Conservation (phyloP, 2,329 filamentous ascomycete species). For the Ascochyta lentis region DNA sequence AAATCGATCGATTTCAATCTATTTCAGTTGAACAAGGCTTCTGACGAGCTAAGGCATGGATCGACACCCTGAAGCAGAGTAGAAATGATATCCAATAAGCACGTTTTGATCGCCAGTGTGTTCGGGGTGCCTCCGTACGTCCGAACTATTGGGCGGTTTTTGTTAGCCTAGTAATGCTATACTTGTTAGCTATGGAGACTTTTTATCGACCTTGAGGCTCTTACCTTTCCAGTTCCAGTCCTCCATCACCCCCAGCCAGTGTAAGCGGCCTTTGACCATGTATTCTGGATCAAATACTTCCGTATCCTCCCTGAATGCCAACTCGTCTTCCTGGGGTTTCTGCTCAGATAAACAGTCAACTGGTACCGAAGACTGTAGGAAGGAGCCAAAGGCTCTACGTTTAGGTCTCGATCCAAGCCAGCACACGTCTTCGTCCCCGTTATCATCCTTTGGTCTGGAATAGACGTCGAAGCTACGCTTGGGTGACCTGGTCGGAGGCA, state of each 20-base stretch:
- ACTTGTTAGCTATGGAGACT: background rate
- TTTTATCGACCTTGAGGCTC: conserved; percentile 21
- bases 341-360: background rate
- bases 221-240: conserved; percentile 77
- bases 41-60: background rate
- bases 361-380: background rate
- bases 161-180: conserved; percentile 7
- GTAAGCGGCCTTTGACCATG: conserved; percentile 69
- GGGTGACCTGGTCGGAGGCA: conserved; percentile 19
- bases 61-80: background rate
- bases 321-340: conserved; percentile 35
- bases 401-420: conserved; percentile 34
- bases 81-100: background rate
- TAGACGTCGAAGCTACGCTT: conserved; percentile 33
- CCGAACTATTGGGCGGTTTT: too few relatives aligned
- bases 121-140: background rate
- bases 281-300: conserved; percentile 63
- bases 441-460: conserved; percentile 17
- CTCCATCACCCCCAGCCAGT: conserved; percentile 75
- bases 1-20: background rate
- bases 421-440: conserved; percentile 26
- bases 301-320: conserved; percentile 21
- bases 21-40: background rate
- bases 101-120: background rate
- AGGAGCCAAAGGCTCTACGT: conserved; percentile 14